Evolutionary conservation across 352 stramenopile species (phyloP).

Genomic region (Pythium brassicae): DNA sequence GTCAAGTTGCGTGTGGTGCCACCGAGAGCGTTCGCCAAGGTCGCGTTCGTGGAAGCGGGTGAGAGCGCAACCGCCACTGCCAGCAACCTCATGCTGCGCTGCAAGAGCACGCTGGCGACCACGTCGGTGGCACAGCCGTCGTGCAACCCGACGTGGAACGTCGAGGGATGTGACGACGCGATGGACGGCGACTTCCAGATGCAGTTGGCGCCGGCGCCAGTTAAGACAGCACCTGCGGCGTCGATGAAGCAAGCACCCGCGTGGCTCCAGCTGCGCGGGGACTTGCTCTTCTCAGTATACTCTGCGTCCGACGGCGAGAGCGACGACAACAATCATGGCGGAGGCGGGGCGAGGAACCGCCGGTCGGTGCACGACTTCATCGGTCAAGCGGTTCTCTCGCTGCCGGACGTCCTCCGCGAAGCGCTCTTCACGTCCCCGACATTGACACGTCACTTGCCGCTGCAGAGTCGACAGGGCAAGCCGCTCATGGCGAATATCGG

Average conservation of each 20-base stretch:
- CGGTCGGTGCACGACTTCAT: conserved; percentile 38
- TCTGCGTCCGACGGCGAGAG: conserved; percentile 9
- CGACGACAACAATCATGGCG: neutral
- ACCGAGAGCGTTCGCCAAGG: conserved; percentile 35
- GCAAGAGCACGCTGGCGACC: conserved; percentile 44
- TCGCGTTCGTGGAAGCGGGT: conserved; percentile 49
- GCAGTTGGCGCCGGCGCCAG: conserved; percentile 28
- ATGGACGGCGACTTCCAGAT: conserved; percentile 35
- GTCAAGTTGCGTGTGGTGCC: neutral
- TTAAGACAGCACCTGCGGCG: neutral
- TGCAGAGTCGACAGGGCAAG: conserved; percentile 34
- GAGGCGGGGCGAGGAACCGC: neutral
- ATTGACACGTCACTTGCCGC: conserved; percentile 24
- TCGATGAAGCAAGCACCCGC: conserved; percentile 16
- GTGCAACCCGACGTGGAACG: conserved; percentile 43
- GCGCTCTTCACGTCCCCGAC: conserved; percentile 21
- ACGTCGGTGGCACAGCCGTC: conserved; percentile 24
- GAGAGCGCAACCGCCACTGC: conserved; percentile 4
- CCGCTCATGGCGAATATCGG: conserved; percentile 3
- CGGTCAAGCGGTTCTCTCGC: conserved; percentile 40
- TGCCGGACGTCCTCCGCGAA: conserved; percentile 31
- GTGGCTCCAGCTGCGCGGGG: conserved; percentile 50
- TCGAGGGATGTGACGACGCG: neutral
- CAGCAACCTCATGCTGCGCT: conserved; percentile 54
- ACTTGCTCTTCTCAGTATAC: conserved; percentile 65